These are phyloP conservation scores for Huntiella moniliformis DNA, from an alignment of 2,329 filamentous ascomycete species.

Conservation along the genomic window DNA sequence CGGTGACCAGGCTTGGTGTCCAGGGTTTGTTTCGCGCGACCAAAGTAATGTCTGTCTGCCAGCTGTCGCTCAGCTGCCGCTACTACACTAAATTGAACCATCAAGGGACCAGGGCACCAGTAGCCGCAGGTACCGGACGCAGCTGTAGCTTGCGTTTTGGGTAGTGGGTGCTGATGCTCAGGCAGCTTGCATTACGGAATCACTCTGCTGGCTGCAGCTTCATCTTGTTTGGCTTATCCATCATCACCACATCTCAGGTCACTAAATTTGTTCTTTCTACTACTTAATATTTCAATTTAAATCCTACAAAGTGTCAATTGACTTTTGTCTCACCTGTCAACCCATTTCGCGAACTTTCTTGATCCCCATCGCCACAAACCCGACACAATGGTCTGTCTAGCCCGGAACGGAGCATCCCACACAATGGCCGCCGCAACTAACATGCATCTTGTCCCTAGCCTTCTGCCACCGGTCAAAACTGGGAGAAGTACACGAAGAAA, in stretches of 20 bases:
- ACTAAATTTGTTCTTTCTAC: neutral
- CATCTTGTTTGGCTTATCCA: neutral
- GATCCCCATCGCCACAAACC: constrained; percentile 2
- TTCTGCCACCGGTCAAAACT: constrained; percentile 81
- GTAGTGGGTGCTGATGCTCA: constrained; percentile 1
- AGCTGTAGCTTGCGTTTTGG: neutral
- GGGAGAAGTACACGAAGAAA: constrained; percentile 98
- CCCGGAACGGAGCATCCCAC: neutral
- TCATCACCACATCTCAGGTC: neutral
- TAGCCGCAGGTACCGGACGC: too few relatives aligned
- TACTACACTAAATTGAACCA: too few relatives aligned
- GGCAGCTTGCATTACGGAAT: constrained; percentile 11
- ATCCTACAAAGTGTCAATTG: neutral
- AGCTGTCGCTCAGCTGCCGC: neutral
- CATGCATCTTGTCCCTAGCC: constrained; percentile 36
- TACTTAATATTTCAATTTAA: neutral
- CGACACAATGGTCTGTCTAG: constrained; percentile 3
- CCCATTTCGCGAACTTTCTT: neutral
- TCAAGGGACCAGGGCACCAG: too few relatives aligned
- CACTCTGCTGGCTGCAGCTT: constrained; percentile 7
- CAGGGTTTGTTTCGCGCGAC: too few relatives aligned
- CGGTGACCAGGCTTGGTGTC: neutral
- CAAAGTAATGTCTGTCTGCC: neutral
- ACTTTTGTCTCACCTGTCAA: neutral
- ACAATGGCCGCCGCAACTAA: neutral